phyloP scores from a whole-genome alignment of 306 rosid genomes.

The Comarum palustre region DNA sequence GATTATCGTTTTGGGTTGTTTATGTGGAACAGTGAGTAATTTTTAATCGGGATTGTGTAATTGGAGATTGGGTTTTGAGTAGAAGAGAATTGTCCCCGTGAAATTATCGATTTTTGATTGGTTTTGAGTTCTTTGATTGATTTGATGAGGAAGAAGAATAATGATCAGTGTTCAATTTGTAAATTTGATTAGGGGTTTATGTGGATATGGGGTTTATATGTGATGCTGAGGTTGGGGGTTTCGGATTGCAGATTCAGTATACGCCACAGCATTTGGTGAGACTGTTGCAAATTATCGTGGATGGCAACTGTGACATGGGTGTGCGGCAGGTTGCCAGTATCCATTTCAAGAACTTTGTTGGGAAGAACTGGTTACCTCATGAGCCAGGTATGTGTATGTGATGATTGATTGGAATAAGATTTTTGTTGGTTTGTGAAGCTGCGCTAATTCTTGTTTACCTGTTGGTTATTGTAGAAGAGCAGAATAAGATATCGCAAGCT shows the following conservation, averaged over 20 bases:
- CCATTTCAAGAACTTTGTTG: conserved; percentile 93
- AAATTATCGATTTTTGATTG: not conserved
- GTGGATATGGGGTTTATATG: not conserved
- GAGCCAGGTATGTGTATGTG: conserved; percentile 62
- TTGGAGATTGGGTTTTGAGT: not conserved
- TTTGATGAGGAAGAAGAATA: not conserved
- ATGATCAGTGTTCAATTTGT: not conserved
- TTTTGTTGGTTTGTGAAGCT: conserved; percentile 11
- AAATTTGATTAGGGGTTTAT: not conserved
- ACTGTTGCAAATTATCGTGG: conserved; percentile 83
- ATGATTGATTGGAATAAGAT: conserved; percentile 4
- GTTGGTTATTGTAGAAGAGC: conserved; percentile 52
- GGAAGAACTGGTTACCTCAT: conserved; percentile 80
- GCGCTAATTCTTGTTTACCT: conserved; percentile 18
- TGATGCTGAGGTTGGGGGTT: not conserved
- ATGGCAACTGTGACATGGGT: conserved; percentile 67
- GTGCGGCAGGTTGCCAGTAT: conserved; percentile 96
- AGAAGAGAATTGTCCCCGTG: not conserved
- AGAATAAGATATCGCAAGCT: conserved; percentile 58
- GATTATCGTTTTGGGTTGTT: not conserved
- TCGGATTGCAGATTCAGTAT: conserved; percentile 60
- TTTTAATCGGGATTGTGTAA: conserved; percentile 12
- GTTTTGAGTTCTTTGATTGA: not conserved
- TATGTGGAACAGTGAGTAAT: not conserved
- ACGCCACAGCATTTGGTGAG: conserved; percentile 95